These are phyloP conservation scores for Boletus tomentosulus DNA, from an alignment of 768 basidiomycete genomes.

Conservation along the genomic window DNA sequence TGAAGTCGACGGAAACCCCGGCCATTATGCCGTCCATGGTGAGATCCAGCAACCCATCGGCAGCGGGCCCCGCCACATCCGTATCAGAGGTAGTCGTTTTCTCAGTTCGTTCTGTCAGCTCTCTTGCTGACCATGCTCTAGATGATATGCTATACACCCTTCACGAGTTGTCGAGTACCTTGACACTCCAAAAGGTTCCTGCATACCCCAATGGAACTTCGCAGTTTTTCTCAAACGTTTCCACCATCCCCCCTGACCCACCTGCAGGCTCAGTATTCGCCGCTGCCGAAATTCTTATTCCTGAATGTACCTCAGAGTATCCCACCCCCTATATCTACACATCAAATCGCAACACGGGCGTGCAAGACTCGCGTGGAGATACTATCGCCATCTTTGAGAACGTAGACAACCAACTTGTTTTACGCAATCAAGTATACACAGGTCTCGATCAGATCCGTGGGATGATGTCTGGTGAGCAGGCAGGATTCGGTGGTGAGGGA, in stretches of 20 bases:
- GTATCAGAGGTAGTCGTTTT: slow-evolving; percentile 30
- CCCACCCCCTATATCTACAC: slow-evolving; percentile 55
- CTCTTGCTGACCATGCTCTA: slow-evolving; percentile 18
- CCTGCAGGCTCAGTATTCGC: slow-evolving; percentile 39
- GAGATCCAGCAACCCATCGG: slow-evolving; percentile 56
- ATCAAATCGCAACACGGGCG: slow-evolving; percentile 61
- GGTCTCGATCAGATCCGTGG: slow-evolving; percentile 62
- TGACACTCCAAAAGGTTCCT: slow-evolving; percentile 53
- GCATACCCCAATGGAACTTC: slow-evolving; percentile 46
- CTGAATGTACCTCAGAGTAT: slow-evolving; percentile 43
- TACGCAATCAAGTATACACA: slow-evolving; percentile 55
- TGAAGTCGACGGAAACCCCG: slow-evolving; percentile 35
- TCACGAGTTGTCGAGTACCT: slow-evolving; percentile 53
- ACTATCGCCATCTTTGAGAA: slow-evolving; percentile 60
- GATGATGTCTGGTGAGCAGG: slow-evolving; percentile 52
- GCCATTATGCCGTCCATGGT: slow-evolving; percentile 53
- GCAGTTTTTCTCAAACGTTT: slow-evolving; percentile 46
- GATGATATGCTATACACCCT: slow-evolving; percentile 49
- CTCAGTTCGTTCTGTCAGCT: not conserved
- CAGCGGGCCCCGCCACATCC: slow-evolving; percentile 60
- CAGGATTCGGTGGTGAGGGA: slow-evolving; percentile 42
- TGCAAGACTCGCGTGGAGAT: slow-evolving; percentile 52
- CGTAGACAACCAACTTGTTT: slow-evolving; percentile 34
- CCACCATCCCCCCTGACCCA: slow-evolving; percentile 43
- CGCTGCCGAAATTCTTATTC: slow-evolving; percentile 63